Evolutionary conservation across 2,329 filamentous ascomycete species (phyloP).

Genomic region (Cercospora berteroae): DNA sequence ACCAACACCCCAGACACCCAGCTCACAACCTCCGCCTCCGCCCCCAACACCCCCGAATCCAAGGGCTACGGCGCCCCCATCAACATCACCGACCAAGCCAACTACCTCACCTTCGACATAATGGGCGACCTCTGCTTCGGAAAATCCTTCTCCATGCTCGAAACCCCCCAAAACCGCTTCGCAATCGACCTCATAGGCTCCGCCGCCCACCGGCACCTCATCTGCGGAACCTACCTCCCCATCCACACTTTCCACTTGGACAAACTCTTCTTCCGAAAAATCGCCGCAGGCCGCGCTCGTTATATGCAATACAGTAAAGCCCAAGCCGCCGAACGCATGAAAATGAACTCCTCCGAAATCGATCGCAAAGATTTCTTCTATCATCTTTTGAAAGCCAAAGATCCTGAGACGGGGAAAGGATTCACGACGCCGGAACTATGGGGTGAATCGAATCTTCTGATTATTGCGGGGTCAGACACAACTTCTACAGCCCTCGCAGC

Average conservation of each 20-base stretch:
- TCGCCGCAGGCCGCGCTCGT: constrained; percentile 42
- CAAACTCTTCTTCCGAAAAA: constrained; percentile 46
- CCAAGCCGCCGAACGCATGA: constrained; percentile 45
- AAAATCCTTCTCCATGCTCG: constrained; percentile 47
- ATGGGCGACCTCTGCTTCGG: constrained; percentile 31
- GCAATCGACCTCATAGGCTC: constrained; percentile 28
- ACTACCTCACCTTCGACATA: constrained; percentile 43
- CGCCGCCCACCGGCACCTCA: constrained; percentile 31
- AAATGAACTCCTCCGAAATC: constrained; percentile 30
- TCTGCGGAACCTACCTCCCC: constrained; percentile 45
- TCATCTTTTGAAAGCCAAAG: constrained; percentile 32
- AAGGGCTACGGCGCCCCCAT: constrained; percentile 44
- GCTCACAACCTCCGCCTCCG: constrained; percentile 9
- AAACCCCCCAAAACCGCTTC: constrained; percentile 39
- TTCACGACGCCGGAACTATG: constrained; percentile 32
- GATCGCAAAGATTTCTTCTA: constrained; percentile 34
- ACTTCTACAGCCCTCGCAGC: constrained; percentile 37
- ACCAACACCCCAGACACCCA: neutral
- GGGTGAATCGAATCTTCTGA: constrained; percentile 34
- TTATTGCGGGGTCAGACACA: constrained; percentile 38
- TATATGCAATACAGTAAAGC: constrained; percentile 47
- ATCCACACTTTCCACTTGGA: constrained; percentile 41
- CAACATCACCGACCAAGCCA: constrained; percentile 48
- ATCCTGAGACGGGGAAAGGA: constrained; percentile 35
- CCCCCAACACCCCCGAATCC: constrained; percentile 8